Evolutionary conservation across 2,329 filamentous ascomycete species (phyloP).

Genomic region (Alternaria viburni): DNA sequence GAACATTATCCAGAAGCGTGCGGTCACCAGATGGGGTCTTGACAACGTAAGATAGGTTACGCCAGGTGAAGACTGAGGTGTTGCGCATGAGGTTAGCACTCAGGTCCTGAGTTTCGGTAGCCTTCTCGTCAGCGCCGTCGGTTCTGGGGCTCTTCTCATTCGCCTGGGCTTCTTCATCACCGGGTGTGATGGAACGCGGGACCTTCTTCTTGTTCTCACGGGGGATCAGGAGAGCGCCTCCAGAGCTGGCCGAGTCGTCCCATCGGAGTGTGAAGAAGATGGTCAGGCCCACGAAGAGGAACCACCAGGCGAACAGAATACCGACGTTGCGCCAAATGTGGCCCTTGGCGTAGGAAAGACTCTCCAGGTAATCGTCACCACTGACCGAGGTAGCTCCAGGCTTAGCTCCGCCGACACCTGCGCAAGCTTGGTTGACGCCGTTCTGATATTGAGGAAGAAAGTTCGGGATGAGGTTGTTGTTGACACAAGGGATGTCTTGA

Average conservation of each 20-base stretch:
- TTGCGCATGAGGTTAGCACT: conserved; percentile 60
- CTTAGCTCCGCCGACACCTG: conserved; percentile 63
- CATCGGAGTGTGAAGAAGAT: conserved; percentile 64
- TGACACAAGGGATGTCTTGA: conserved; percentile 56
- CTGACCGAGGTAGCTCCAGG: conserved; percentile 58
- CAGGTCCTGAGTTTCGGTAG: background rate
- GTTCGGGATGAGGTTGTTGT: conserved; percentile 58
- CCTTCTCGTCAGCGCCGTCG: conserved; percentile 40
- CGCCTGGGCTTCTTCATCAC: conserved; percentile 59
- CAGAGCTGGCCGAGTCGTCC: conserved; percentile 60
- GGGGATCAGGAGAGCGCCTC: conserved; percentile 65
- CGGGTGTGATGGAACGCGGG: conserved; percentile 17
- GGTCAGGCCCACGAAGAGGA: conserved; percentile 59
- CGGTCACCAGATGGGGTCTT: conserved; percentile 48
- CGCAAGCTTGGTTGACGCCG: conserved; percentile 58
- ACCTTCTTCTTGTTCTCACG: conserved; percentile 47
- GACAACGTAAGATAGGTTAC: conserved; percentile 64
- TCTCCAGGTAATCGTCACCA: conserved; percentile 65
- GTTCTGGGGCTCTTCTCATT: conserved; percentile 16
- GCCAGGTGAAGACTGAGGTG: conserved; percentile 73
- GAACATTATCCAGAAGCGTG: conserved; percentile 59
- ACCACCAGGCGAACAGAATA: conserved; percentile 53
- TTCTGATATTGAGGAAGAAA: conserved; percentile 55
- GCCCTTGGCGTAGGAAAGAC: conserved; percentile 51
- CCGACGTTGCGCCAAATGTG: conserved; percentile 51